Percentiles rank a stretch among this genome's conserved stretches.
Conservation (phyloP, 345 rosid species). For the Kernera saxatilis region DNA sequence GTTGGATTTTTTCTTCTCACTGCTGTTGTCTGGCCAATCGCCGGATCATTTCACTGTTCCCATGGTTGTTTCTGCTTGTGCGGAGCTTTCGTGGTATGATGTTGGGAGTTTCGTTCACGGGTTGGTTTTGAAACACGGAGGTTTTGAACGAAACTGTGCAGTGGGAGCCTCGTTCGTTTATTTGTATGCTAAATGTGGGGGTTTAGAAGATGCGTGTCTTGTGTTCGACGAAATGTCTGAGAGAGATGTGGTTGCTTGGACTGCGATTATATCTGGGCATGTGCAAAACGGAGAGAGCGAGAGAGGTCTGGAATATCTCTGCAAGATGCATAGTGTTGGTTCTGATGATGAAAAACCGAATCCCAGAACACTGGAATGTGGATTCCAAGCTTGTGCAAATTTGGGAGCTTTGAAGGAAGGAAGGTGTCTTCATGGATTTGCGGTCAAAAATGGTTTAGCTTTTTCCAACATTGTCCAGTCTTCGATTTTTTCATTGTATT, state of each 20-base stretch:
- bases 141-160: conserved; percentile 34
- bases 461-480: conserved; percentile 34
- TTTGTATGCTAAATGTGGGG: conserved; percentile 48
- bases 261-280: conserved; percentile 58
- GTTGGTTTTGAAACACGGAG: conserved; percentile 42
- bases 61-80: conserved; percentile 58
- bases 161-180: conserved; percentile 62
- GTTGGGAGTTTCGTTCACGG: conserved; percentile 47
- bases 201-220: conserved; percentile 35
- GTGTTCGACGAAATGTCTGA: conserved; percentile 54
- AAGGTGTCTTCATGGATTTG: conserved; percentile 53
- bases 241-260: conserved; percentile 70
- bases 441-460: conserved; percentile 46
- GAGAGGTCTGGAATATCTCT: conserved; percentile 46
- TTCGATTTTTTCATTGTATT: conserved; percentile 49
- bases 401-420: conserved; percentile 42
- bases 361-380: conserved; percentile 58
- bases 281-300: conserved; percentile 53
- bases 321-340: conserved; percentile 41
- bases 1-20: conserved; percentile 36
- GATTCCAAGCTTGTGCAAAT: conserved; percentile 58
- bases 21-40: conserved; percentile 34
- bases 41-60: conserved; percentile 54
- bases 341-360: conserved; percentile 43
- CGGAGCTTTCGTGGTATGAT: conserved; percentile 42